These are phyloP conservation scores for Coleophoma crateriformis DNA, from an alignment of 2,329 filamentous ascomycete genomes.

Conservation along the genomic window DNA sequence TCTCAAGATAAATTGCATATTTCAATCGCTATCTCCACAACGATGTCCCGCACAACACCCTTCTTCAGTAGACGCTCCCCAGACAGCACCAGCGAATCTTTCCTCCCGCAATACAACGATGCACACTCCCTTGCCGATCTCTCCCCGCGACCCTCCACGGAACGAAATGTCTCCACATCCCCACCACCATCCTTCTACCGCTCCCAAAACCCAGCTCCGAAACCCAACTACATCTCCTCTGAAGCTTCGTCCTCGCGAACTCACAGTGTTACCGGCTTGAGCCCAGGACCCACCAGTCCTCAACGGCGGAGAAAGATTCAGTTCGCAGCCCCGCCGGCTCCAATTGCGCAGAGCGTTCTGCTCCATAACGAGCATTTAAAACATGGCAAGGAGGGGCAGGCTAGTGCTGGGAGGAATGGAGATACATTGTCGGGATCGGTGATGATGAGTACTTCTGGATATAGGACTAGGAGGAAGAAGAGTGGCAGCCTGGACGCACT, in stretches of 20 bases:
- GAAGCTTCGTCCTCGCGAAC: neutral
- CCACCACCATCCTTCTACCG: constrained; percentile 22
- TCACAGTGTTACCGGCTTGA: neutral
- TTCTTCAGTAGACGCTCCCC: constrained; percentile 14
- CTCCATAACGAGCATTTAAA: neutral
- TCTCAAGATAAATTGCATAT: too few relatives aligned
- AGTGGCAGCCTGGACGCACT: constrained; percentile 23
- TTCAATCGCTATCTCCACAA: too few relatives aligned
- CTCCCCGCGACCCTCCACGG: constrained; percentile 10
- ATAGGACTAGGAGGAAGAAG: constrained; percentile 5
- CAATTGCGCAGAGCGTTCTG: constrained; percentile 17
- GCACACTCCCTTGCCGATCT: constrained; percentile 17
- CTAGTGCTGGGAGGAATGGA: too few relatives aligned
- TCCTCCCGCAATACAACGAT: constrained; percentile 15
- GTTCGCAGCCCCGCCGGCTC: constrained; percentile 23
- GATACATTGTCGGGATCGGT: too few relatives aligned
- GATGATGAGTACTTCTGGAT: neutral
- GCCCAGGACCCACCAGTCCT: neutral
- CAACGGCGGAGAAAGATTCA: constrained; percentile 11
- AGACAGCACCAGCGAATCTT: constrained; percentile 9
- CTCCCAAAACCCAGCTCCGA: constrained; percentile 2
- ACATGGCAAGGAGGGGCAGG: neutral
- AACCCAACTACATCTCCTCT: neutral
- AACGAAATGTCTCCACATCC: constrained; percentile 4
- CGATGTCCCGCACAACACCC: constrained; percentile 15